Conservation (phyloP, 2,329 filamentous ascomycete genomes). For the Hymenoscyphus scutula region DNA sequence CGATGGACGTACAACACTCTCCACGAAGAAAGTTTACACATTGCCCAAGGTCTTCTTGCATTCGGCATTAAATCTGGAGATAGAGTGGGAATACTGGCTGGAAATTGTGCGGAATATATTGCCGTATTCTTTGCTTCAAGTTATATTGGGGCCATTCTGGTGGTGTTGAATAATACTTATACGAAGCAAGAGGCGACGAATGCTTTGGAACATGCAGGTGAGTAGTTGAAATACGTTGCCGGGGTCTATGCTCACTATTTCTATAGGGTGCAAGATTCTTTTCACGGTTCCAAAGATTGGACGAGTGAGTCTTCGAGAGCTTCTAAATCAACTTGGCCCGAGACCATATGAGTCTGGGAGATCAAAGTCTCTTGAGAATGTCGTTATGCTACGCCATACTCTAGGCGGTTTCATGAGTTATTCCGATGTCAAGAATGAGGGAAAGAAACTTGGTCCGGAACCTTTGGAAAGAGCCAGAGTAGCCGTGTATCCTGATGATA, state of each 20-base stretch:
- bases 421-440: slow-evolving; percentile 43
- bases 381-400: slow-evolving; percentile 59
- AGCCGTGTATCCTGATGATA: slow-evolving; percentile 52
- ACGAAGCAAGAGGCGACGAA: slow-evolving; percentile 70
- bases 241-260: neutral
- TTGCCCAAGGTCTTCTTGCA: slow-evolving; percentile 33
- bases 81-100: slow-evolving; percentile 26
- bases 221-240: slow-evolving; percentile 19
- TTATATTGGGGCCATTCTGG: slow-evolving; percentile 62
- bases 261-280: slow-evolving; percentile 65
- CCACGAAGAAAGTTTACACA: slow-evolving; percentile 38
- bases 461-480: slow-evolving; percentile 9
- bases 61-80: slow-evolving; percentile 22
- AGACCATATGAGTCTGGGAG: slow-evolving; percentile 43
- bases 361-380: slow-evolving; percentile 42
- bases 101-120: slow-evolving; percentile 33
- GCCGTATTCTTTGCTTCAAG: slow-evolving; percentile 26
- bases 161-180: slow-evolving; percentile 82
- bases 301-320: slow-evolving; percentile 57
- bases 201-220: slow-evolving; percentile 68
- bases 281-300: slow-evolving; percentile 72
- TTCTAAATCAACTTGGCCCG: slow-evolving; percentile 47
- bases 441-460: slow-evolving; percentile 9
- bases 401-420: slow-evolving; percentile 46
- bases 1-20: slow-evolving; percentile 37